Conservation (phyloP, 371 early-diverging fungal species). For the Rhizomucor miehei region DNA sequence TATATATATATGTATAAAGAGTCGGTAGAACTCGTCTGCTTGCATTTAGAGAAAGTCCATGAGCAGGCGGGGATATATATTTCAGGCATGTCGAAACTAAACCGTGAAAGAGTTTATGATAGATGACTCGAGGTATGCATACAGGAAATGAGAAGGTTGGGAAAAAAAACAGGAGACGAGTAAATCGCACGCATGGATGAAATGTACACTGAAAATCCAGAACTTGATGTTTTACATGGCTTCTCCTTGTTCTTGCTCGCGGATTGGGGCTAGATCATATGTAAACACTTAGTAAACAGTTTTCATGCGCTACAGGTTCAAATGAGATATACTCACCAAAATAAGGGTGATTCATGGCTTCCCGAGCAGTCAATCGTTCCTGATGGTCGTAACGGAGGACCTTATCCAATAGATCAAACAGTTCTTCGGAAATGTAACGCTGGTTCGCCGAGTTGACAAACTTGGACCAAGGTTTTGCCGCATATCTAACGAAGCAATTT, state of each 20-base stretch:
- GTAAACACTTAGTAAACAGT: no score
- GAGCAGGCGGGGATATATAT: no score
- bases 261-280: no score
- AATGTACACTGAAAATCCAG: no score
- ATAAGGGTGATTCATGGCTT: slow-evolving; percentile 95
- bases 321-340: slow-evolving; percentile 59
- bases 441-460: slow-evolving; percentile 90
- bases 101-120: neutral
- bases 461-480: slow-evolving; percentile 93
- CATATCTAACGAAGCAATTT: slow-evolving; percentile 54
- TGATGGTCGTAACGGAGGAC: slow-evolving; percentile 98
- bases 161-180: no score
- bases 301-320: no score
- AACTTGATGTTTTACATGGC: no score
- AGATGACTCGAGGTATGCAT: neutral
- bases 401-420: slow-evolving; percentile 93
- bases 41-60: no score
- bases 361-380: slow-evolving; percentile 91
- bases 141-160: neutral
- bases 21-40: no score
- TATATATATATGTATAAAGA: no score
- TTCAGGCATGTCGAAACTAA: neutral
- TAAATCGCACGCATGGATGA: no score
- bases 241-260: no score
- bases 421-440: slow-evolving; percentile 85